Evolutionary conservation across 73 alveolate species (phyloP).

Genomic region (Urostyla sp.): DNA sequence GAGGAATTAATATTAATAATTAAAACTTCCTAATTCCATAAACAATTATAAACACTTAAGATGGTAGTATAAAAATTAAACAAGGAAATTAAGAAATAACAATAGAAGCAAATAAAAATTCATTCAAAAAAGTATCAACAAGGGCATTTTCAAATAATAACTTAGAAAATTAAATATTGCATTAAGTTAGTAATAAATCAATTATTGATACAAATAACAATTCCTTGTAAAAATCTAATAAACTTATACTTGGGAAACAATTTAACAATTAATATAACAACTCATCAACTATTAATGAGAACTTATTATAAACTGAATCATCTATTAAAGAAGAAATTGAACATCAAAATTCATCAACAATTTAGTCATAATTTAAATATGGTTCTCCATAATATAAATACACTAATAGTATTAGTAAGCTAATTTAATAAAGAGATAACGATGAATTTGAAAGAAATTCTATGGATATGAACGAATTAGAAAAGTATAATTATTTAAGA

Average conservation of each 20-base stretch:
- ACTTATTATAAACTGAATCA: conserved; percentile 15
- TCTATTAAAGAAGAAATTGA: conserved; percentile 34
- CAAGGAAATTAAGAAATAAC: no score
- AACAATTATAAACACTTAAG: no score
- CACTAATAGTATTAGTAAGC: conserved; percentile 5
- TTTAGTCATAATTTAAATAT: background rate
- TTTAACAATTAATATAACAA: conserved; percentile 10
- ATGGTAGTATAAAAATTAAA: no score
- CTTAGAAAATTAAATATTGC: no score
- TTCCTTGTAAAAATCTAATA: no score
- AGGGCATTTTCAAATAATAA: no score
- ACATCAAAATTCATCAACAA: background rate
- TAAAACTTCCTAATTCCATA: no score
- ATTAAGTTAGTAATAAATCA: no score
- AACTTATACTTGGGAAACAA: background rate
- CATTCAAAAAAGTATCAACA: no score
- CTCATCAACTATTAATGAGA: background rate
- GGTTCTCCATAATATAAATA: conserved; percentile 38
- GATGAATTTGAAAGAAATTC: conserved; percentile 39
- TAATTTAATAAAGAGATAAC: conserved; percentile 8
- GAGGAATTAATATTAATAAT: no score
- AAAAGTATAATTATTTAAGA: background rate
- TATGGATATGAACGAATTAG: conserved; percentile 5
- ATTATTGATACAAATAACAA: no score
- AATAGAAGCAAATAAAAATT: no score